phyloP scores from a whole-genome alignment of 2,329 filamentous ascomycete genomes.

The Mariannaea elegans region DNA sequence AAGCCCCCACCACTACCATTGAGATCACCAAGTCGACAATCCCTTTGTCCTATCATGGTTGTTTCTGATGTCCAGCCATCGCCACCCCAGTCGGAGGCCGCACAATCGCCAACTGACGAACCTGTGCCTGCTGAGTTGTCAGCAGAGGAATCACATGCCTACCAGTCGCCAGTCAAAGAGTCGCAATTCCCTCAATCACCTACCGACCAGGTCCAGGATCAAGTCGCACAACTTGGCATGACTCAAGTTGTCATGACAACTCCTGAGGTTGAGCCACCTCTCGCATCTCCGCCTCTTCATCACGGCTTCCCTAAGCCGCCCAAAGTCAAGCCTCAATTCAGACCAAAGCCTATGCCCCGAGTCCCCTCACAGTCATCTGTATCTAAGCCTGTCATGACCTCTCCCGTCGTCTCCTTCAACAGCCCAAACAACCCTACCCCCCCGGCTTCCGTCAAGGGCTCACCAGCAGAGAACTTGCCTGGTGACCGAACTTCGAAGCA shows the following conservation, averaged over 20 bases:
- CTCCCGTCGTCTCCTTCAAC: constrained; percentile 23
- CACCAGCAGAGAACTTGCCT: constrained; percentile 36
- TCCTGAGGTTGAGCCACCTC: neutral
- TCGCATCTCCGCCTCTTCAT: constrained; percentile 12
- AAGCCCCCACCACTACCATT: constrained; percentile 26
- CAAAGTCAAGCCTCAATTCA: constrained; percentile 10
- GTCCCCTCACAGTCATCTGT: constrained; percentile 4
- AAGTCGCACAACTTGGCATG: neutral
- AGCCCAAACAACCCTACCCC: constrained; percentile 41
- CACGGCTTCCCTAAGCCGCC: constrained; percentile 17
- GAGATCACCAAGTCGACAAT: constrained; percentile 31
- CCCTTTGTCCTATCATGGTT: constrained; percentile 51
- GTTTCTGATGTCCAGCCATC: constrained; percentile 49
- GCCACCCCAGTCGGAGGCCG: constrained; percentile 19
- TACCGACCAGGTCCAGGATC: neutral
- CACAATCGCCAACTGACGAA: neutral
- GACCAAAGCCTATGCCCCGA: constrained; percentile 6
- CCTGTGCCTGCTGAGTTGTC: neutral
- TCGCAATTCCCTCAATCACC: neutral
- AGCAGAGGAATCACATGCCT: neutral
- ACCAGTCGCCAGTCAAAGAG: neutral
- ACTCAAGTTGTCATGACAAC: constrained; percentile 1
- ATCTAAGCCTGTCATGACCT: constrained; percentile 20
- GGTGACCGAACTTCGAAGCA: constrained; percentile 13
- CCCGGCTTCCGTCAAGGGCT: constrained; percentile 42